phyloP scores from a whole-genome alignment of 2,329 filamentous ascomycete species.

The Xylaria sp. region DNA sequence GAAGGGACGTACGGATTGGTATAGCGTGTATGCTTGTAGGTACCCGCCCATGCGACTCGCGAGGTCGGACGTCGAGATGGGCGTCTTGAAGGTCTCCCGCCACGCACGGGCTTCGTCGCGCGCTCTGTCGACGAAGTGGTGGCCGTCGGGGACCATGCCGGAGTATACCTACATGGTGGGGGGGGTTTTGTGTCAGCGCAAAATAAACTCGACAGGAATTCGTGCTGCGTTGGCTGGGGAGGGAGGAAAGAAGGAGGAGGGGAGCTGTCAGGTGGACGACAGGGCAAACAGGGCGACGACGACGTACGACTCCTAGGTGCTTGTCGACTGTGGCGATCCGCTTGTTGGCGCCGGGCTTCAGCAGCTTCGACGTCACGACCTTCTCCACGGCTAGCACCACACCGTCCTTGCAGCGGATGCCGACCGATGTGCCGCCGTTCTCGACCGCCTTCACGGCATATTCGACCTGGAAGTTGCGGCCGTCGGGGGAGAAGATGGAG shows the following conservation, averaged over 20 bases:
- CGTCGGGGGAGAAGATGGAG: slow-evolving; percentile 99
- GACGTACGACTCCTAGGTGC: slow-evolving; percentile 88
- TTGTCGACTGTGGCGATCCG: slow-evolving; percentile 94
- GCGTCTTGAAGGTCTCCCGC: slow-evolving; percentile 93
- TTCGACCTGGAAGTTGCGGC: slow-evolving; percentile 98
- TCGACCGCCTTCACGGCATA: slow-evolving; percentile 99
- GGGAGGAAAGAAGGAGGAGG: no score
- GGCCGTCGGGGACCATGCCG: slow-evolving; percentile 92
- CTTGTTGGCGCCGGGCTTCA: slow-evolving; percentile 96
- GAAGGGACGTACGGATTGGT: slow-evolving; percentile 95
- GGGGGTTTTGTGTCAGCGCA: slow-evolving; percentile 4
- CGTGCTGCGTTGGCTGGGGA: not conserved
- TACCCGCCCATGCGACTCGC: slow-evolving; percentile 95
- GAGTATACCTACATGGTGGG: slow-evolving; percentile 78
- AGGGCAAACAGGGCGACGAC: no score
- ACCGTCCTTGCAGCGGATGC: slow-evolving; percentile 96
- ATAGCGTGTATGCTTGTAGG: slow-evolving; percentile 96
- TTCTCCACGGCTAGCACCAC: slow-evolving; percentile 97
- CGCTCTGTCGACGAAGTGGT: slow-evolving; percentile 93
- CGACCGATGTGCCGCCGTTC: slow-evolving; percentile 95
- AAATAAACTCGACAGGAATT: no score
- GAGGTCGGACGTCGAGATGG: slow-evolving; percentile 88
- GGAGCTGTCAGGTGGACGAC: no score
- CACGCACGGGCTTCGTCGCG: slow-evolving; percentile 92
- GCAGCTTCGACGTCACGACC: slow-evolving; percentile 91